Evolutionary conservation across 352 stramenopile species (phyloP), one percentile per base, ranked within the genome.

Genomic region (Phytophthora capsici): DNA sequence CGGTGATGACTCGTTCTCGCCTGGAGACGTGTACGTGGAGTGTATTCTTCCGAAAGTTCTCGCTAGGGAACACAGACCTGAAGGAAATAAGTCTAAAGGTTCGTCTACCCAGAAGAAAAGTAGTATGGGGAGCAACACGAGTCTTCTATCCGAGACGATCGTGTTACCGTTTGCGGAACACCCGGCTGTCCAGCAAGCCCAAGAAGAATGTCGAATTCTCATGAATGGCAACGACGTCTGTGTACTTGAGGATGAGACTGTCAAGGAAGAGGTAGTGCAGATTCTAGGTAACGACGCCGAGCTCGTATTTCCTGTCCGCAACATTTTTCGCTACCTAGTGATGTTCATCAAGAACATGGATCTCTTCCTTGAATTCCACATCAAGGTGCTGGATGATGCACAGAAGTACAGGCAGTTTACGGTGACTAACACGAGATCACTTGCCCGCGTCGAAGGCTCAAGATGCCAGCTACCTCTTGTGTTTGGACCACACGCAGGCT

Each of bases 271-370:
- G n/a, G 76, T 91, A 16, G 83, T 94, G n/a, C 74, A 95, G 49
- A 54, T 94, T 10, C 63, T 84, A 0, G 86, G 88, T n/a, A 63
- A 63, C 4, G 80, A 93, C 13, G 84, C 82, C 23, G 81, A 91
- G 58, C 67, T 95, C 9, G 69, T 89, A 14, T 92, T 95, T 48
- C 63, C 69, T 41, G 81, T 76, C 13, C 73, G 69, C 55, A 91
- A 82, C 44, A 86, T 91, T 25, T 91, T 93, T 47, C 86, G 81
- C n/a, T 94, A 84, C 59, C 50, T 94, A 16, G 88, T 94, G 46
- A 65, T 96, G 34, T 94, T 94, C 52, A 68, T 94, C 28, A 93
- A 93, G 36, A 86, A 93, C 63, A 75, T 95, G 45, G 76, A 86
- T 20, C 70, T 85, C 22, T 94, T 90, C 47, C 57, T 94, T 14